These are phyloP conservation scores for Fusarium abutilonis DNA, from an alignment of 2,329 filamentous ascomycete species.

Conservation along the genomic window DNA sequence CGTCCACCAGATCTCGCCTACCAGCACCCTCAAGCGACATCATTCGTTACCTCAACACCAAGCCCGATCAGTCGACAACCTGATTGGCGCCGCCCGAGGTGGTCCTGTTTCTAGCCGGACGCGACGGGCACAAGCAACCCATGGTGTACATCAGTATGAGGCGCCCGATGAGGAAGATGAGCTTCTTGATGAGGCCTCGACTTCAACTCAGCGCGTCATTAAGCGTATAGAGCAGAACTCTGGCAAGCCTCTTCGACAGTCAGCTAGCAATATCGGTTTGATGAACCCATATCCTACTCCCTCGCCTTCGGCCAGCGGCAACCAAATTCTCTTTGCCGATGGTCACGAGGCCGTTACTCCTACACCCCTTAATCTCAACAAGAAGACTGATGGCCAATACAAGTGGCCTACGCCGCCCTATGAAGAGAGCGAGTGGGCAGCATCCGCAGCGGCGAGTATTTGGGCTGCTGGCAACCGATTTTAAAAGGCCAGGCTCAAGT, in stretches of 20 bases:
- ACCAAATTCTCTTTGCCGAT: slow-evolving; percentile 77
- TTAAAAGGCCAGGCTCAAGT: slow-evolving; percentile 48
- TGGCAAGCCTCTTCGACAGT: slow-evolving; percentile 63
- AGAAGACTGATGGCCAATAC: slow-evolving; percentile 62
- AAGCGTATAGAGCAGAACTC: slow-evolving; percentile 70
- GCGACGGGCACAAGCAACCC: slow-evolving; percentile 76
- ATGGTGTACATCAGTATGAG: slow-evolving; percentile 86
- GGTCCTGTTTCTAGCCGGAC: slow-evolving; percentile 82
- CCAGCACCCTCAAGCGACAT: slow-evolving; percentile 68
- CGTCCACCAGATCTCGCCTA: slow-evolving; percentile 60
- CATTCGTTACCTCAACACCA: slow-evolving; percentile 72
- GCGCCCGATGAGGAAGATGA: slow-evolving; percentile 97
- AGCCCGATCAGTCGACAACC: slow-evolving; percentile 71
- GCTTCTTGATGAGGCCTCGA: slow-evolving; percentile 86
- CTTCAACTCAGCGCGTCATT: slow-evolving; percentile 79
- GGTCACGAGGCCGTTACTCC: slow-evolving; percentile 69
- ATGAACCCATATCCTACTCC: slow-evolving; percentile 71
- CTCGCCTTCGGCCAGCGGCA: slow-evolving; percentile 83
- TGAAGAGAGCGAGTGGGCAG: slow-evolving; percentile 91
- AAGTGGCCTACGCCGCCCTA: slow-evolving; percentile 98
- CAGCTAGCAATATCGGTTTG: slow-evolving; percentile 70
- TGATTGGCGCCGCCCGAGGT: slow-evolving; percentile 64
- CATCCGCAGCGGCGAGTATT: slow-evolving; percentile 82
- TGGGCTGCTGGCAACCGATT: slow-evolving; percentile 76
- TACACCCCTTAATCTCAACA: slow-evolving; percentile 75